Evolutionary conservation across 2,329 filamentous ascomycete species (phyloP), one percentile per base, ranked within the genome.

Genomic region (Claviceps sp.): DNA sequence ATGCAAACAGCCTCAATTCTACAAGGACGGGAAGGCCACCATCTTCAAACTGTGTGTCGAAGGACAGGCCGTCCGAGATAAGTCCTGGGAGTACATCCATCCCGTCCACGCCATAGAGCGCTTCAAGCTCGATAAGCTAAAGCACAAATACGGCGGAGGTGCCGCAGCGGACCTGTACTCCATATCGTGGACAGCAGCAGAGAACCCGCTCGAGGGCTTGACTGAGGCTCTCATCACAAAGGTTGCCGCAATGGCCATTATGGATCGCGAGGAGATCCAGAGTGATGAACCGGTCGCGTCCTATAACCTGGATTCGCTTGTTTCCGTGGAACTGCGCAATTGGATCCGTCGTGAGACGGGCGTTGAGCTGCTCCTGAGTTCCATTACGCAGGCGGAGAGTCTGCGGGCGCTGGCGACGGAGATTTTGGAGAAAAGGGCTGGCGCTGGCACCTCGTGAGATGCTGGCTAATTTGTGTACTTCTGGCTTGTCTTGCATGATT

Each of bases 261-360:
- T 54, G 36, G 54, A 55, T 13, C 42, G 52, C 16, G 52, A 55
- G 22, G 54, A 55, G 20, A 48, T 70, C 13, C 63, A 67, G 48
- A 45, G 59, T 30, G 58, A 57, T 26, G 55, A 56, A 40, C 54
- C 61, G 7, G 58, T 64, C n/a, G 55, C 56, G 22, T 64, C 61
- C 4, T 72, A 71, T 54, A 70, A 70, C 1, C 63, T 72, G 11
- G 71, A 73, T 58, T 70, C 66, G 1, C 62, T 72, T 30, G 64
- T 70, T 4, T 68, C 69, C 4, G 65, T 71, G n/a, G 66, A 65
- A 50, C 54, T 71, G 24, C 62, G 67, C 9, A 69, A 65, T 52
- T 71, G 69, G 70, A 64, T 72, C 11, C 61, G 61, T 2, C 60
- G 65, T 34, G 65, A 67, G 53, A 64, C 66, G 8, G 60, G 62